These are phyloP conservation scores for Pharus latifolius DNA, from an alignment of 176 grass and related monocot species.

Conservation along the genomic window DNA sequence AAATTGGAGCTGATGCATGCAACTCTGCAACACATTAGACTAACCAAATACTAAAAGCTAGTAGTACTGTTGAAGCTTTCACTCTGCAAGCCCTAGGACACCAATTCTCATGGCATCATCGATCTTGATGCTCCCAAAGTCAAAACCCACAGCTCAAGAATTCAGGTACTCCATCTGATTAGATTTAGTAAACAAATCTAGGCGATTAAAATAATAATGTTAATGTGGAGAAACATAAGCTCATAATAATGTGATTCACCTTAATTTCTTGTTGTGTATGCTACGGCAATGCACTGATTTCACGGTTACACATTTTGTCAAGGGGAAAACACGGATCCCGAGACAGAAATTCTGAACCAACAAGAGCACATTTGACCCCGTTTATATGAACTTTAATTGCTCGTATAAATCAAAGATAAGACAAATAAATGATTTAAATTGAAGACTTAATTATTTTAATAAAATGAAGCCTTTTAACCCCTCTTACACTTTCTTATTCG, in stretches of 20 bases:
- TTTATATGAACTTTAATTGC: too few species aligned
- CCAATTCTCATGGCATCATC: slow-evolving; percentile 54
- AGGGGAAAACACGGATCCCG: slow-evolving; percentile 20
- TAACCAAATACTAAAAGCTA: slow-evolving; percentile 20
- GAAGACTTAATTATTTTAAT: too few species aligned
- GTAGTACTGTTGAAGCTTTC: slow-evolving; percentile 6
- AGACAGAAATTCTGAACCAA: too few species aligned
- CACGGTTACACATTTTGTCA: too few species aligned
- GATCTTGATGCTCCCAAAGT: slow-evolving; percentile 44
- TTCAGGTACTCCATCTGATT: neutral
- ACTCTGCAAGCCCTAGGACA: slow-evolving; percentile 25
- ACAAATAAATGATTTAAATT: too few species aligned
- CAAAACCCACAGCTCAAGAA: slow-evolving; percentile 53
- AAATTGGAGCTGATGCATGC: neutral
- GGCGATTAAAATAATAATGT: neutral
- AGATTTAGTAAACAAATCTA: neutral
- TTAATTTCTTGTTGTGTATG: neutral
- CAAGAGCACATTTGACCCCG: too few species aligned
- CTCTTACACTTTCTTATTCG: too few species aligned
- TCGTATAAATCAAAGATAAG: too few species aligned
- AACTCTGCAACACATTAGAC: neutral
- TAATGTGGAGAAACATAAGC: too few species aligned
- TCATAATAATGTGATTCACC: neutral
- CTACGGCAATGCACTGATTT: neutral
- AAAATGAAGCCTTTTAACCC: too few species aligned